phyloP scores from a whole-genome alignment of 768 basidiomycete genomes.

The Gloeostereum incarnatum region DNA sequence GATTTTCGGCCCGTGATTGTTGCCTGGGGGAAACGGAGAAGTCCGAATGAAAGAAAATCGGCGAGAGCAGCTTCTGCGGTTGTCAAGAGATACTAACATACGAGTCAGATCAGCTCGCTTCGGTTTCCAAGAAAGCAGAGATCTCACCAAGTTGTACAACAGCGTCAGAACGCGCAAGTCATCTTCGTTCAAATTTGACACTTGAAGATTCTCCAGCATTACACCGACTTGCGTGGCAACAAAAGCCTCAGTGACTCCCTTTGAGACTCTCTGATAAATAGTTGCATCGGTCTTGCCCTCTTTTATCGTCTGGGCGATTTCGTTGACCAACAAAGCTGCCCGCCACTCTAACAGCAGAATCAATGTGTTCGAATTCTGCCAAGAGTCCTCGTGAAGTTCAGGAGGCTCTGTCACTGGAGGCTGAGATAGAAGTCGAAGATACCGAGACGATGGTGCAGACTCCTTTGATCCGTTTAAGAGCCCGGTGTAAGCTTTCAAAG shows the following conservation, averaged over 20 bases:
- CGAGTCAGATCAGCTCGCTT: neutral
- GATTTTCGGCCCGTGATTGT: slow-evolving; percentile 5
- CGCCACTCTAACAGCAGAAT: slow-evolving; percentile 54
- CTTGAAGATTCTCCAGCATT: slow-evolving; percentile 28
- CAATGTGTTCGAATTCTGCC: slow-evolving; percentile 27
- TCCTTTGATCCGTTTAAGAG: slow-evolving; percentile 16
- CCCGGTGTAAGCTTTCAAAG: slow-evolving; percentile 43
- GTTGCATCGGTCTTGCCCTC: slow-evolving; percentile 50
- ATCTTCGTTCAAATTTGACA: slow-evolving; percentile 1
- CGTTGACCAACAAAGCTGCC: slow-evolving; percentile 49
- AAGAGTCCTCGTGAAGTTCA: slow-evolving; percentile 14
- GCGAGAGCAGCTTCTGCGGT: slow-evolving; percentile 44
- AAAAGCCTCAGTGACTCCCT: slow-evolving; percentile 62
- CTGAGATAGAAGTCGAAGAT: slow-evolving; percentile 42
- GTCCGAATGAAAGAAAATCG: slow-evolving; percentile 49
- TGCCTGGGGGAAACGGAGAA: slow-evolving; percentile 20
- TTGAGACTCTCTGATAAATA: slow-evolving; percentile 46
- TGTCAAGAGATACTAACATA: slow-evolving; percentile 50
- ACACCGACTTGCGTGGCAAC: slow-evolving; percentile 45
- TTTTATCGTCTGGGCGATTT: slow-evolving; percentile 23
- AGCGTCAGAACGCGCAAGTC: slow-evolving; percentile 21
- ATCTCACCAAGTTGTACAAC: slow-evolving; percentile 36
- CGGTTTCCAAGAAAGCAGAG: neutral
- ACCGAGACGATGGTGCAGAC: slow-evolving; percentile 28
- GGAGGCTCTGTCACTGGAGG: slow-evolving; percentile 12